Conservation (phyloP, 2,329 filamentous ascomycete genomes). For the Metarhizium sp. region DNA sequence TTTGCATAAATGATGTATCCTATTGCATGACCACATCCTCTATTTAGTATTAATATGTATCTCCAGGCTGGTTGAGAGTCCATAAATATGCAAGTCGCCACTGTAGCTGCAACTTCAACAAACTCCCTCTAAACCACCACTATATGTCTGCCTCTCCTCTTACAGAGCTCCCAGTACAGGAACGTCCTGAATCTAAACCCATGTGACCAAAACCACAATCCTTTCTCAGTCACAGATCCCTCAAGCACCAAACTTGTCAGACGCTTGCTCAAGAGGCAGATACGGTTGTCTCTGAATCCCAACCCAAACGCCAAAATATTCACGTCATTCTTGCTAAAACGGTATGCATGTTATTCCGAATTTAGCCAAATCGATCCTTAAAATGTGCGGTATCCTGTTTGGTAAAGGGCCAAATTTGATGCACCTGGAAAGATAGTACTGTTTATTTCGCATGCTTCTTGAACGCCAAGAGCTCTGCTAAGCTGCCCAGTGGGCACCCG, state of each 20-base stretch:
- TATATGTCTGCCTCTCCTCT: neutral
- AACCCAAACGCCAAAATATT: neutral
- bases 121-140: neutral
- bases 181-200: neutral
- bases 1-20: neutral
- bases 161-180: neutral
- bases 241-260: neutral
- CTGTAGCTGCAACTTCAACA: neutral
- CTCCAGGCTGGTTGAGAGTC: neutral
- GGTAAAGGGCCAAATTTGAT: neutral
- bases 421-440: neutral
- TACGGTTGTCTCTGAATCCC: neutral
- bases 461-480: slow-evolving; percentile 83
- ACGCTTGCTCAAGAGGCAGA: neutral
- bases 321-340: neutral
- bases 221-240: neutral
- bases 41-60: neutral
- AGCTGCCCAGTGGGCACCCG: slow-evolving; percentile 72
- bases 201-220: neutral
- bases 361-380: neutral
- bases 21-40: neutral
- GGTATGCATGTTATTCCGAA: neutral
- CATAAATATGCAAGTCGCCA: neutral
- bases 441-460: slow-evolving; percentile 62
- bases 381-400: neutral